These are phyloP conservation scores for Naganishia kalamii DNA, from an alignment of 768 basidiomycete species.

Conservation along the genomic window DNA sequence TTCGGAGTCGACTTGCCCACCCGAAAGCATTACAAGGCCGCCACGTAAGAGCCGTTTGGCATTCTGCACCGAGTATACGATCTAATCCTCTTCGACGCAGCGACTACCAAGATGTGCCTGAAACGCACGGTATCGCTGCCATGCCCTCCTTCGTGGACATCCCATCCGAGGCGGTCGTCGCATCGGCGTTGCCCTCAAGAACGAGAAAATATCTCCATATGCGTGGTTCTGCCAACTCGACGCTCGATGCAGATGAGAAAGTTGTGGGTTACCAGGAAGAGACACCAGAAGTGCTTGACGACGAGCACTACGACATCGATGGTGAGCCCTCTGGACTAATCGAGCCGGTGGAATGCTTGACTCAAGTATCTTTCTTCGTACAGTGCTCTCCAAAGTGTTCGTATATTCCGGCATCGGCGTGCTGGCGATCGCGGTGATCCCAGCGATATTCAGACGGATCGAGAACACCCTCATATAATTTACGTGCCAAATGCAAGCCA, in stretches of 20 bases:
- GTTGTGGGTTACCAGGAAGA: background rate
- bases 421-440: conserved; percentile 2
- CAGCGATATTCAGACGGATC: conserved; percentile 6
- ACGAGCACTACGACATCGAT: conserved; percentile 76
- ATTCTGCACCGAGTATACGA: background rate
- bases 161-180: conserved; percentile 42
- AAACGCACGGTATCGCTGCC: conserved; percentile 55
- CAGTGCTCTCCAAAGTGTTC: conserved; percentile 81
- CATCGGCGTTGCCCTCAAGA: conserved; percentile 19
- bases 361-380: conserved; percentile 3
- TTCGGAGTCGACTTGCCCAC: conserved; percentile 69
- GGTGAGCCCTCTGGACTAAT: conserved; percentile 51
- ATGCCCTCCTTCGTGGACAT: conserved; percentile 84
- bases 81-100: conserved; percentile 21
- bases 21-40: conserved; percentile 80
- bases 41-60: conserved; percentile 53
- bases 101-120: conserved; percentile 59
- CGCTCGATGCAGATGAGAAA: background rate
- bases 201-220: conserved; percentile 9
- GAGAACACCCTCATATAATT: background rate
- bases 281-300: conserved; percentile 42
- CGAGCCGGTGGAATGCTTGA: conserved; percentile 14
- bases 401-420: conserved; percentile 79
- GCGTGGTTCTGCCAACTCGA: background rate
- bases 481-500: background rate